Percentiles rank a stretch among this genome's conserved stretches.
These are phyloP conservation scores for Chaetoscypha palmicola DNA, from an alignment of 2,329 filamentous ascomycete genomes.

Conservation along the genomic window DNA sequence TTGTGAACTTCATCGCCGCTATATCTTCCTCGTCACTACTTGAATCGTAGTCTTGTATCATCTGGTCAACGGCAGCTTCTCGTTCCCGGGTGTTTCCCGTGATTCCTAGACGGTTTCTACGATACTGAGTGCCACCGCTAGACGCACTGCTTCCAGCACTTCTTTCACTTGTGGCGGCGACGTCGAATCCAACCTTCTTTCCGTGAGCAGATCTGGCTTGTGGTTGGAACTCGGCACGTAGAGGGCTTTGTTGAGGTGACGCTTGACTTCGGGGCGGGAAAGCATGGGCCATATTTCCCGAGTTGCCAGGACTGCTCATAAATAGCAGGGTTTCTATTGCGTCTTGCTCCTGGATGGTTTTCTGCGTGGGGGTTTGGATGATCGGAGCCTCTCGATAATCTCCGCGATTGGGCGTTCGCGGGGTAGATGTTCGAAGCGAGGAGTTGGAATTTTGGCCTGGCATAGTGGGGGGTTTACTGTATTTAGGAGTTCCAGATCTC, in stretches of 20 bases:
- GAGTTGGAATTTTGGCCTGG: conserved; percentile 25
- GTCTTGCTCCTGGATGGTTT: conserved; percentile 68
- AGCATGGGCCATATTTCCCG: conserved; percentile 51
- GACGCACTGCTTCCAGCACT: conserved; percentile 19
- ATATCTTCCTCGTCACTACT: conserved; percentile 32
- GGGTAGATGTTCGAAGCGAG: conserved; percentile 18
- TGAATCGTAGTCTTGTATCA: conserved; percentile 29
- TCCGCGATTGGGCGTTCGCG: conserved; percentile 22
- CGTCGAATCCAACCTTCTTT: conserved; percentile 25
- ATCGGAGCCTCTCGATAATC: conserved; percentile 17
- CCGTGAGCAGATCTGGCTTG: conserved; percentile 16
- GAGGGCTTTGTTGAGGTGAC: conserved; percentile 28
- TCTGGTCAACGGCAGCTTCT: conserved; percentile 26
- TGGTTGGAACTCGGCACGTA: conserved; percentile 27
- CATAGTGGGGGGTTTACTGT: conserved; percentile 26
- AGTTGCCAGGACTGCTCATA: conserved; percentile 73
- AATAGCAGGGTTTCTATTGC: conserved; percentile 75
- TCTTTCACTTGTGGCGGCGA: conserved; percentile 12
- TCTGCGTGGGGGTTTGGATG: conserved; percentile 57
- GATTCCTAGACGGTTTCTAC: conserved; percentile 7
- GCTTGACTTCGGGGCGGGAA: conserved; percentile 37
- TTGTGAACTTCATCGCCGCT: conserved; percentile 24
- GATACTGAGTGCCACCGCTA: conserved; percentile 16
- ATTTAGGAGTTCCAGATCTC: conserved; percentile 27
- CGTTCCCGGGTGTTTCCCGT: conserved; percentile 13